A percentile compares a stretch with the other conserved stretches of the same genome.
Evolutionary conservation across 768 basidiomycete species (phyloP).

Genomic region (Boletus rufocinnamomeus): DNA sequence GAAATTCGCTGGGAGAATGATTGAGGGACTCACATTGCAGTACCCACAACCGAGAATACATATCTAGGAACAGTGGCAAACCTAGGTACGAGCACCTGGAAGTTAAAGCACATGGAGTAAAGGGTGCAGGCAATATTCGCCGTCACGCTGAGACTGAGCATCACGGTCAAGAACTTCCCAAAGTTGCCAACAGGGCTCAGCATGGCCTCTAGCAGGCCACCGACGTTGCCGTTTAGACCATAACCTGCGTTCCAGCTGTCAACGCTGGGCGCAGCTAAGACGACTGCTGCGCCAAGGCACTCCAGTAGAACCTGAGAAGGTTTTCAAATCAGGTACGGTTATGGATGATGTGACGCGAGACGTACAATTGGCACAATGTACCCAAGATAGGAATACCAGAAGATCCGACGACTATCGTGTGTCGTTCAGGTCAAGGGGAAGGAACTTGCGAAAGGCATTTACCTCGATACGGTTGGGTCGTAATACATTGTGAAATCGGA

Average conservation of each 20-base stretch:
- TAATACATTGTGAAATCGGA: constrained; percentile 81
- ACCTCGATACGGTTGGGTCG: constrained; percentile 59
- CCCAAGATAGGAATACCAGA: constrained; percentile 64
- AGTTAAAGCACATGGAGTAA: constrained; percentile 75
- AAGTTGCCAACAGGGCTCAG: constrained; percentile 63
- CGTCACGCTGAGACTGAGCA: constrained; percentile 74
- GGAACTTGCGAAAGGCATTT: constrained; percentile 10
- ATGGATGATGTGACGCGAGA: constrained; percentile 20
- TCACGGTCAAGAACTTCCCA: constrained; percentile 68
- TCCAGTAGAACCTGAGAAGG: constrained; percentile 39
- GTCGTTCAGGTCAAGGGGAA: constrained; percentile 12
- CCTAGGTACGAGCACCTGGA: constrained; percentile 68
- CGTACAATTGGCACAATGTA: constrained; percentile 62
- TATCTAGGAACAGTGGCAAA: constrained; percentile 65
- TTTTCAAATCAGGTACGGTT: not conserved
- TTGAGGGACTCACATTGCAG: constrained; percentile 56
- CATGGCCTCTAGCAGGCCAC: constrained; percentile 64
- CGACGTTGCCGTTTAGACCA: constrained; percentile 53
- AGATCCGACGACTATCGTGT: constrained; percentile 53
- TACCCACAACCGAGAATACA: constrained; percentile 65
- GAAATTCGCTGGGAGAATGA: not conserved
- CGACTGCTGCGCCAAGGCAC: constrained; percentile 70
- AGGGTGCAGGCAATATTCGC: constrained; percentile 83
- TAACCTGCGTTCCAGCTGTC: constrained; percentile 60
- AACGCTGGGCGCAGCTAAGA: constrained; percentile 53